Evolutionary conservation across 176 grass and related monocot genomes (phyloP), one percentile per base, ranked within the genome.

Genomic region (Cenchrus fungigraminus): DNA sequence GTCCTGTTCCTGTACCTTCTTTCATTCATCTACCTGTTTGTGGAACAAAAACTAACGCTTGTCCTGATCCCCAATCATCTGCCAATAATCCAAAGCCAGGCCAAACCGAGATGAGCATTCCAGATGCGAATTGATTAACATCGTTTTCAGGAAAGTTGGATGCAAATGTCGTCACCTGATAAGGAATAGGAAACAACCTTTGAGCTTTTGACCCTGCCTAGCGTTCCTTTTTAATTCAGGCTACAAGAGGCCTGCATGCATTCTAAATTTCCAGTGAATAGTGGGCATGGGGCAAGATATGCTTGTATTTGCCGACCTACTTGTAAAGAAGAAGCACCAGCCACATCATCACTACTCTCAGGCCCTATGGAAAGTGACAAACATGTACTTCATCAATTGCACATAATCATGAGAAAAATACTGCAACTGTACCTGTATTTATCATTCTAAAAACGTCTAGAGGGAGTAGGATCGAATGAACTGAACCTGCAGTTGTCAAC

Each of bases 281-380:
- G 29, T 50, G 47, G 47, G 45, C 45, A 46, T 46, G 8, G 6
- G 6, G 8, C 50, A 86, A 12, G 58, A 86, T 90, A 86, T 79
- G 74, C 46, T 87, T 90, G 68, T 90, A 61, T 87, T 68, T 83
- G 68, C 84, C 80, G 74, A 87, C 84, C 25, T 68, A 49, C 4
- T 28, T 87, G 45, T 57, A 73, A 74, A 68, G 40, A 57, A 67
- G 50, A 9, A 31, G 72, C 20, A 74, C 45, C 8, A 74, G n/a
- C 15, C 13, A 63, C 11, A 51, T 51, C 42, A 40, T 70, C 65
- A 70, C 19, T 58, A 56, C 34, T 56, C 31, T 68, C 49, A 3
- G 31, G 1, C 20, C 13, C 2, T 19, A 64, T 54, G 44, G 79
- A 77, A 77, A 77, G 12, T 71, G 79, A 77, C 72, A 71, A 77